Evolutionary conservation across 2,329 filamentous ascomycete genomes (phyloP).

Genomic region (Ramularia endophylla): DNA sequence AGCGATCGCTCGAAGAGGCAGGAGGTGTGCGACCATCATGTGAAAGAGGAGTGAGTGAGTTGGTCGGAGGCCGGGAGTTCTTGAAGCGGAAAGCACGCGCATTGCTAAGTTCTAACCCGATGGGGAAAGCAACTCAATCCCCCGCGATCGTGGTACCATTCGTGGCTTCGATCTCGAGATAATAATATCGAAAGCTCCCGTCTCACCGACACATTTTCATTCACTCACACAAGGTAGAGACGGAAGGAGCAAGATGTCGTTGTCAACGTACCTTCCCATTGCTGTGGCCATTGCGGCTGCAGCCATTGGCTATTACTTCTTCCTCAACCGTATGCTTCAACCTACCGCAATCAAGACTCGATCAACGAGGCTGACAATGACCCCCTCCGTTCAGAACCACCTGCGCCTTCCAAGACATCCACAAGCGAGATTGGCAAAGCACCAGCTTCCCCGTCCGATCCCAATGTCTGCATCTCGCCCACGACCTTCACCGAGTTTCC

Average conservation of each 20-base stretch:
- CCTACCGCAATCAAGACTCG: too few relatives aligned
- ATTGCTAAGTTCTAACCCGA: too few relatives aligned
- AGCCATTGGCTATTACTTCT: constrained; percentile 67
- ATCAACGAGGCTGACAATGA: too few relatives aligned
- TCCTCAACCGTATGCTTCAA: constrained; percentile 64
- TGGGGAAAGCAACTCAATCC: too few relatives aligned
- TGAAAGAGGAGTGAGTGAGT: not conserved
- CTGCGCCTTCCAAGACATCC: constrained; percentile 2
- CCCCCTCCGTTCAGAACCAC: not conserved
- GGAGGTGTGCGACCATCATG: not conserved
- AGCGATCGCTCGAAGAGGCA: not conserved
- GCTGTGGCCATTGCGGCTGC: constrained; percentile 61
- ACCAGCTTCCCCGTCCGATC: too few relatives aligned
- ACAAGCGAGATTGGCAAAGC: not conserved
- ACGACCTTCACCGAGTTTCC: constrained; percentile 85
- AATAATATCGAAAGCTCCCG: too few relatives aligned
- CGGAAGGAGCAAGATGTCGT: too few relatives aligned
- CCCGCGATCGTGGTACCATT: too few relatives aligned
- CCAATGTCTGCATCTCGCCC: constrained; percentile 76
- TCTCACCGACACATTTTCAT: too few relatives aligned
- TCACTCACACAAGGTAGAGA: too few relatives aligned
- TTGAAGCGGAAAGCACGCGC: not conserved
- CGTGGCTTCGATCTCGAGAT: too few relatives aligned
- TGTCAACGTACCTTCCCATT: constrained; percentile 59
- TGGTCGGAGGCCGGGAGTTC: too few relatives aligned